Evolutionary conservation across 768 basidiomycete genomes (phyloP).

Genomic region (Lactifluus rugatus): DNA sequence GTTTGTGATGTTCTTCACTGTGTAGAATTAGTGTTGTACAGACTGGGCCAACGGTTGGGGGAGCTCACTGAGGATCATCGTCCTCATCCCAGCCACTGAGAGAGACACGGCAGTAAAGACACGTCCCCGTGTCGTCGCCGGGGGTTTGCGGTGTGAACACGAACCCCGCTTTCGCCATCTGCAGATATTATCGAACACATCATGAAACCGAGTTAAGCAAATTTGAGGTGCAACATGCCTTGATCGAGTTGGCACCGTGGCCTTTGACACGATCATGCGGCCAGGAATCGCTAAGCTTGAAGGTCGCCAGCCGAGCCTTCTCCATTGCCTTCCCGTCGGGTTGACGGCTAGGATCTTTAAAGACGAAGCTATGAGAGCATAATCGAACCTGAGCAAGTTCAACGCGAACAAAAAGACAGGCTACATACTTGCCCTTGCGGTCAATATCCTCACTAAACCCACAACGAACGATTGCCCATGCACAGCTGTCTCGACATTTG

Average conservation of each 20-base stretch:
- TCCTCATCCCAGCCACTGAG: constrained; percentile 81
- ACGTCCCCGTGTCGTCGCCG: constrained; percentile 74
- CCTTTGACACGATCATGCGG: constrained; percentile 52
- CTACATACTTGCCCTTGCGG: constrained; percentile 43
- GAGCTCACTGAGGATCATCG: constrained; percentile 77
- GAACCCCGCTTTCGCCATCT: constrained; percentile 91
- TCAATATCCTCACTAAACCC: constrained; percentile 51
- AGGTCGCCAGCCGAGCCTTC: constrained; percentile 61
- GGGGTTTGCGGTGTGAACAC: constrained; percentile 58
- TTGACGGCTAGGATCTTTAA: constrained; percentile 48
- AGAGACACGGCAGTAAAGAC: constrained; percentile 72
- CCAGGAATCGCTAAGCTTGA: constrained; percentile 47
- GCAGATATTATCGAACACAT: neutral
- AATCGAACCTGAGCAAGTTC: neutral
- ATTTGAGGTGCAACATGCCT: constrained; percentile 33
- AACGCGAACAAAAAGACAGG: neutral
- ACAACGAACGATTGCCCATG: constrained; percentile 79
- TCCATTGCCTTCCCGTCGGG: constrained; percentile 63
- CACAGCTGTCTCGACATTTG: constrained; percentile 57
- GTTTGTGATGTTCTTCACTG: constrained; percentile 70
- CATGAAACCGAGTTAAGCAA: neutral
- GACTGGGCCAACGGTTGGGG: neutral
- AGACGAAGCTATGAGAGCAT: constrained; percentile 41
- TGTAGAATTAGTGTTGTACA: constrained; percentile 9
- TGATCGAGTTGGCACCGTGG: constrained; percentile 63